A percentile compares a stretch with the other conserved stretches of the same genome.
phyloP scores from a whole-genome alignment of 192 early-diverging fungal species.

The Jimgerdemannia lactiflua region DNA sequence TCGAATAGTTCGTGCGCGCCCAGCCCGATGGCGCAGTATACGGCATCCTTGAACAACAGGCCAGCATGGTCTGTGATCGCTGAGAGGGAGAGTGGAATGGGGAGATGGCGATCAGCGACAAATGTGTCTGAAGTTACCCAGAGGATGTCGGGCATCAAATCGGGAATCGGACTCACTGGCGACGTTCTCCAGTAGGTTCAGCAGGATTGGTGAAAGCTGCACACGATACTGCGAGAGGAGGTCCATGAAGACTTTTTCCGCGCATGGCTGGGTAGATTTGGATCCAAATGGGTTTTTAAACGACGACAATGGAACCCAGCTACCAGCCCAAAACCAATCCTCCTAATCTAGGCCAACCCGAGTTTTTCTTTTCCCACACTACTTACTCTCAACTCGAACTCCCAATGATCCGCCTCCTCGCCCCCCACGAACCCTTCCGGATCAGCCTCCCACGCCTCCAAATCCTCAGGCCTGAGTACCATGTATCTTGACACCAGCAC shows the following conservation, averaged over 20 bases:
- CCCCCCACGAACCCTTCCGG: constrained; percentile 82
- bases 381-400: constrained; percentile 69
- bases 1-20: constrained; percentile 82
- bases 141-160: not conserved
- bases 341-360: not conserved
- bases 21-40: constrained; percentile 77
- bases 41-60: constrained; percentile 70
- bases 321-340: not conserved
- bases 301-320: no score
- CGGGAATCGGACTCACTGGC: constrained; percentile 40
- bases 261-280: constrained; percentile 55
- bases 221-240: constrained; percentile 66
- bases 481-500: constrained; percentile 75
- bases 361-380: not conserved
- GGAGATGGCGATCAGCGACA: no score
- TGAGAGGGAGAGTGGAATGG: not conserved
- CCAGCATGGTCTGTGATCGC: constrained; percentile 38
- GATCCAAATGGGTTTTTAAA: not conserved
- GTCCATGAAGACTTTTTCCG: constrained; percentile 81
- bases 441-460: constrained; percentile 77
- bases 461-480: constrained; percentile 62
- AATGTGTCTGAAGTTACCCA: not conserved
- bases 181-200: constrained; percentile 56
- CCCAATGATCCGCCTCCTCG: constrained; percentile 84
- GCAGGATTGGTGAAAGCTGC: constrained; percentile 56